Evolutionary conservation across 768 basidiomycete genomes (phyloP), one percentile per base, ranked within the genome.

Genomic region (Calvatia gigantea): DNA sequence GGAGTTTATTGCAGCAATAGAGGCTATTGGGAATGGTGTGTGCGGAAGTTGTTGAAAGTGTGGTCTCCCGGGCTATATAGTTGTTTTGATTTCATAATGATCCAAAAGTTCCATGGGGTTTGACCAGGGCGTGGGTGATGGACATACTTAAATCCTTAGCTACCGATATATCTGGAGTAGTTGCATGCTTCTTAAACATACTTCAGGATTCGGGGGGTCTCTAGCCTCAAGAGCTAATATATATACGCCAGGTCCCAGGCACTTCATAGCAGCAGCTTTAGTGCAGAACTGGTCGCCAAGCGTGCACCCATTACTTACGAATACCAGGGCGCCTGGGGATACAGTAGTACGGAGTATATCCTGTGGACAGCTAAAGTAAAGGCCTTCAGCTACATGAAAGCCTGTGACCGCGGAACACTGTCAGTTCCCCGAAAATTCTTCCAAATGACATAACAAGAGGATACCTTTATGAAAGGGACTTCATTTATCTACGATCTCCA

Each of bases 401-500:
- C 46, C 25, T 56, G 47, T 49, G 54, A 56, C 47, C 46, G 9
- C 37, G 25, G 12, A 50, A 19, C 38, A 29, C 29, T 11, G 19
- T 58, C 47, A 50, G 48, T 55, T 58, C 41, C 47, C 28, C 58
- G 52, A 39, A 43, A 56, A 19, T 43, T 55, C n/a, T n/a, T n/a
- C n/a, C n/a, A n/a, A n/a, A n/a, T 47, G 38, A 32, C 39, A 21
- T 21, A 27, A 32, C 17, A 48, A n/a, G 19, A 39, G 17, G 19
- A 56, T 19, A 14, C 52, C 29, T 17, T 15, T 35, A 25, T 6
- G 15, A 49, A 23, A 27, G 25, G 31, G 31, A 5, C 1, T 21
- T 37, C 28, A 51, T 28, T 58, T 56, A 60, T 78, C 78, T 15
- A 90, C 75, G 39, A 86, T 67, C 62, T 86, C 85, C 42, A 91